These are phyloP conservation scores for Aspergillus funiculosus DNA, from an alignment of 495 filamentous ascomycete species.

Conservation along the genomic window DNA sequence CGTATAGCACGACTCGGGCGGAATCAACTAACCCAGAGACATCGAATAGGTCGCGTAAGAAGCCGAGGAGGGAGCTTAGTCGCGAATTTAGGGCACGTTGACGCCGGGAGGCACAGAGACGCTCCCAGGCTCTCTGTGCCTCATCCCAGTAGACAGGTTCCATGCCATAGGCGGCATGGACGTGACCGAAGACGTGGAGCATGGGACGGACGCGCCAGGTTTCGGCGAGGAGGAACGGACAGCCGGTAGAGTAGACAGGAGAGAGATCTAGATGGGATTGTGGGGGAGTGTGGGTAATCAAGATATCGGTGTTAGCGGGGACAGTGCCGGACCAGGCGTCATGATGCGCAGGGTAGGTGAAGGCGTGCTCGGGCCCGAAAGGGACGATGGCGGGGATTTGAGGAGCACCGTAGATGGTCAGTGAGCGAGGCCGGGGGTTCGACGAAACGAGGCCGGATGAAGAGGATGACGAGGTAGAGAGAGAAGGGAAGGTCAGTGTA, in stretches of 20 bases:
- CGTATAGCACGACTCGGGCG: slow-evolving; percentile 54
- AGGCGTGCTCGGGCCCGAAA: slow-evolving; percentile 58
- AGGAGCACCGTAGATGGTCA: slow-evolving; percentile 58
- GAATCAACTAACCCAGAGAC: slow-evolving; percentile 57
- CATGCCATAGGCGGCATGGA: slow-evolving; percentile 60
- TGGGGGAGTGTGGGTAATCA: slow-evolving; percentile 74
- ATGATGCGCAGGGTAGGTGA: slow-evolving; percentile 53
- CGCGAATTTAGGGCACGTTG: slow-evolving; percentile 24
- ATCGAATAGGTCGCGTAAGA: slow-evolving; percentile 50
- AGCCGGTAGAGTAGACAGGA: slow-evolving; percentile 57
- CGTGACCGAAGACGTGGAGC: slow-evolving; percentile 86
- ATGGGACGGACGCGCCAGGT: slow-evolving; percentile 71
- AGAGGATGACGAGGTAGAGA: slow-evolving; percentile 12
- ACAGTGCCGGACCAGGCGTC: slow-evolving; percentile 63
- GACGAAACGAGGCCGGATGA: slow-evolving; percentile 11
- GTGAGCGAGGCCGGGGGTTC: slow-evolving; percentile 28
- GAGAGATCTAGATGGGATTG: slow-evolving; percentile 69
- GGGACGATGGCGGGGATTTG: slow-evolving; percentile 53
- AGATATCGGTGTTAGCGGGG: slow-evolving; percentile 69
- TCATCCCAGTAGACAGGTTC: slow-evolving; percentile 75
- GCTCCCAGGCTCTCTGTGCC: slow-evolving; percentile 65
- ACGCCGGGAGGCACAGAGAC: slow-evolving; percentile 41
- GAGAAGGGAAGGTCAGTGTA: slow-evolving; percentile 41
- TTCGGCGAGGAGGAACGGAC: slow-evolving; percentile 66
- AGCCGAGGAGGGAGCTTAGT: slow-evolving; percentile 30